These are phyloP conservation scores for Triticum urartu DNA, from an alignment of 176 grass and related monocot species.

Conservation along the genomic window DNA sequence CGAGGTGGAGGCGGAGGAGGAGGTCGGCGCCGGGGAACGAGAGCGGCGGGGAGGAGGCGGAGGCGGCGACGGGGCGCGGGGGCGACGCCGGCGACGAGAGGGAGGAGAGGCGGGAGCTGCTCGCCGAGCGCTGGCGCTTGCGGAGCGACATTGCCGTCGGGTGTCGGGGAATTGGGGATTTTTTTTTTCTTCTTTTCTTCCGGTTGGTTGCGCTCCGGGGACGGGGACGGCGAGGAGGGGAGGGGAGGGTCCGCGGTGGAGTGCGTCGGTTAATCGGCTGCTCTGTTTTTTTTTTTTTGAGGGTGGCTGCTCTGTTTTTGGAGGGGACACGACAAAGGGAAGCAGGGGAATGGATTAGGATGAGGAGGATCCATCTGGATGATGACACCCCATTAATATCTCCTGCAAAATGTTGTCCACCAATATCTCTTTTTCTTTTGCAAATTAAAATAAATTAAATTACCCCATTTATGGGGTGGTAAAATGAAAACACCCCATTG, in stretches of 20 bases:
- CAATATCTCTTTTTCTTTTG: too few species aligned
- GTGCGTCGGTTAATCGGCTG: slow-evolving; percentile 16
- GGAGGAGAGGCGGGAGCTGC: slow-evolving; percentile 52
- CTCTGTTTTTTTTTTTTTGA: not conserved
- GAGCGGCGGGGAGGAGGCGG: slow-evolving; percentile 31
- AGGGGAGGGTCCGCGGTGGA: not conserved
- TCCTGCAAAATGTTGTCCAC: too few species aligned
- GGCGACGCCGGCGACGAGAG: slow-evolving; percentile 32
- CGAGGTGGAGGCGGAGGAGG: slow-evolving; percentile 59
- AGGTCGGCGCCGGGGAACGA: slow-evolving; percentile 54
- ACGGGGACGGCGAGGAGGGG: not conserved
- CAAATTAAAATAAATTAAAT: too few species aligned
- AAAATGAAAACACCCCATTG: too few species aligned
- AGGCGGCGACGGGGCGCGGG: not conserved
- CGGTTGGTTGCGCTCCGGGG: not conserved
- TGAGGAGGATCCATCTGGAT: not conserved
- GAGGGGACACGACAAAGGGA: not conserved
- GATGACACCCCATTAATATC: not conserved
- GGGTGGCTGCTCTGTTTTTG: not conserved
- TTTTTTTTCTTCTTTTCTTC: not conserved
- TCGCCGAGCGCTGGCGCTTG: slow-evolving; percentile 73
- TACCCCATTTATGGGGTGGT: too few species aligned
- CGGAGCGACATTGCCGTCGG: slow-evolving; percentile 56
- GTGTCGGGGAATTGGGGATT: slow-evolving; percentile 22
- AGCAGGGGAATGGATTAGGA: slow-evolving; percentile 26